Conservation (phyloP, 805 yeast species). For the Lipomyces yamanashiensis region DNA sequence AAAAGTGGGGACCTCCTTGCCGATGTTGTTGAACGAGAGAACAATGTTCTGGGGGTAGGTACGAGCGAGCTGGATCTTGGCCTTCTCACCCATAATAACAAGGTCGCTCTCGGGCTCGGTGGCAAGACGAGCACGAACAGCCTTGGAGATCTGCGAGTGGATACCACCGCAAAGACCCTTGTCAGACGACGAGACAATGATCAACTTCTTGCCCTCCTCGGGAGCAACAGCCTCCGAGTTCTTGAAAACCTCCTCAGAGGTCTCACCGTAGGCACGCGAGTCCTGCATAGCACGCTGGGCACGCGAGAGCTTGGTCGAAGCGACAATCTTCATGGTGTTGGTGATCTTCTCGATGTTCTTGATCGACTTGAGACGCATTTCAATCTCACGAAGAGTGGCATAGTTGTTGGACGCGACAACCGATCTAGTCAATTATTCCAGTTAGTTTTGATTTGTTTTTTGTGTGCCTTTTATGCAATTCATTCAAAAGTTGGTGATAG, state of each 20-base stretch:
- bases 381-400: conserved; percentile 98
- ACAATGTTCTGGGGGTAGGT: conserved; percentile 70
- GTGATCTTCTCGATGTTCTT: conserved; percentile 99
- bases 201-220: conserved; percentile 62
- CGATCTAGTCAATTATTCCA: conserved; percentile 11
- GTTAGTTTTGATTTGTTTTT: not conserved
- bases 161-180: conserved; percentile 99
- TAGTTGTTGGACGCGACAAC: conserved; percentile 30
- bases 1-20: conserved; percentile 96
- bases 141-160: conserved; percentile 92
- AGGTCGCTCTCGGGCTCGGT: conserved; percentile 60
- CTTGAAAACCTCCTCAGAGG: conserved; percentile 77
- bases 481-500: not conserved
- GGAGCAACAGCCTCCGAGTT: conserved; percentile 46
- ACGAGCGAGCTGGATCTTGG: conserved; percentile 86
- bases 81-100: conserved; percentile 92
- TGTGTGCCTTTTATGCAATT: not conserved
- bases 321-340: conserved; percentile 99
- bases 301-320: conserved; percentile 92
- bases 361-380: conserved; percentile 95
- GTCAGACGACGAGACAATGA: conserved; percentile 91
- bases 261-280: conserved; percentile 80
- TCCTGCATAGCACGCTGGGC: conserved; percentile 94
- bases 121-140: conserved; percentile 59
- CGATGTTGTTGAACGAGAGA: conserved; percentile 85